Evolutionary conservation across 768 basidiomycete species (phyloP).

Genomic region (Tulasnella calospora): DNA sequence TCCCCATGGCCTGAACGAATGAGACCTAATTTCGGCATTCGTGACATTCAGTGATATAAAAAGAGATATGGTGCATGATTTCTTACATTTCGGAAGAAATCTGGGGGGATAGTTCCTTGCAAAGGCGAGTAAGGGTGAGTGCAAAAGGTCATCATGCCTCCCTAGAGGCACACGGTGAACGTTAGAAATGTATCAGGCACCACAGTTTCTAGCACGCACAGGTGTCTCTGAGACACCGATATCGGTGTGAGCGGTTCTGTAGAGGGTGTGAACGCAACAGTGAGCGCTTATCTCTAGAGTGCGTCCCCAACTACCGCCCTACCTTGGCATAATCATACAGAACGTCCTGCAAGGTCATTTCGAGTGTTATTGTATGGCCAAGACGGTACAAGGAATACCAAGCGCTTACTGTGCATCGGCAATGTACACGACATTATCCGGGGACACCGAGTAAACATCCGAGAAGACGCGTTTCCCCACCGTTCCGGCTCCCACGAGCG

Average conservation of each 20-base stretch:
- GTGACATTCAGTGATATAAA: background rate
- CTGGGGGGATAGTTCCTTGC: background rate
- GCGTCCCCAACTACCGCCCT: background rate
- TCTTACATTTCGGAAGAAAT: constrained; percentile 6
- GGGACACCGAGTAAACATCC: background rate
- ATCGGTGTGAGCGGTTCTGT: background rate
- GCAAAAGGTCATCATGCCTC: constrained; percentile 14
- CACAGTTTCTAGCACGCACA: background rate
- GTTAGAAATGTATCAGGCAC: background rate
- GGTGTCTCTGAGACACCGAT: constrained; percentile 16
- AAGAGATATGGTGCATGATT: too few relatives aligned
- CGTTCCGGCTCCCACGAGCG: background rate
- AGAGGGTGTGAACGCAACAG: background rate
- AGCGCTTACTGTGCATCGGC: constrained; percentile 11
- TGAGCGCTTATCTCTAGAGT: background rate
- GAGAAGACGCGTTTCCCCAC: background rate
- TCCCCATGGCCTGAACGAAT: background rate
- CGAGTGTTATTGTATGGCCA: background rate
- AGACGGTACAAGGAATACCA: background rate
- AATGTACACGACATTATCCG: constrained; percentile 14
- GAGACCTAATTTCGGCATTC: background rate
- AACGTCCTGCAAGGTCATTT: background rate
- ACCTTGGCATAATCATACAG: constrained; percentile 24
- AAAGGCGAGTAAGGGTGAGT: background rate
- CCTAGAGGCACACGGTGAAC: background rate